phyloP scores from a whole-genome alignment of 441 rosid genomes.

The Aquilaria agallochum region DNA sequence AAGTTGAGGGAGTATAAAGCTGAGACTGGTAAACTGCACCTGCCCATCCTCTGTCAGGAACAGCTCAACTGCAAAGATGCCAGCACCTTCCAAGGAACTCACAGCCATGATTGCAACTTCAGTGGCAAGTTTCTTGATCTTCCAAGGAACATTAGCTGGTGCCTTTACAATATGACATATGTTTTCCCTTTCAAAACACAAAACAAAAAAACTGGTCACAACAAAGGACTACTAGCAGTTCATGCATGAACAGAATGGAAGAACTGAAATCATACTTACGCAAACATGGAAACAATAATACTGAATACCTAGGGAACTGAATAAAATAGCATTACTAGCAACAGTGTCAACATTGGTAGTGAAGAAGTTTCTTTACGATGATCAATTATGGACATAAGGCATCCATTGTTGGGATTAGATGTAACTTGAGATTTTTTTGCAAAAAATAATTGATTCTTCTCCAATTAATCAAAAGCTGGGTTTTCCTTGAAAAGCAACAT shows the following conservation, averaged over 20 bases:
- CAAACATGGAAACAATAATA: slow-evolving; percentile 3
- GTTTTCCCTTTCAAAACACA: slow-evolving; percentile 63
- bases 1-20: not conserved
- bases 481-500: too few species aligned
- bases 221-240: not conserved
- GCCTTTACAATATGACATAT: slow-evolving; percentile 96
- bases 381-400: too few species aligned
- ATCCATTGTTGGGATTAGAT: too few species aligned
- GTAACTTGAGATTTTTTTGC: too few species aligned
- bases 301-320: slow-evolving; percentile 5
- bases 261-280: not conserved
- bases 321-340: too few species aligned
- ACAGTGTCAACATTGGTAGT: too few species aligned
- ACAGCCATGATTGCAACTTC: slow-evolving; percentile 82
- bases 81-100: slow-evolving; percentile 92
- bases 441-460: too few species aligned
- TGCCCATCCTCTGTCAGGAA: slow-evolving; percentile 79
- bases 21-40: slow-evolving; percentile 35
- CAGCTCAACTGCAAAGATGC: slow-evolving; percentile 94
- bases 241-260: not conserved
- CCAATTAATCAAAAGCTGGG: too few species aligned
- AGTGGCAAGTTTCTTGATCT: slow-evolving; percentile 73
- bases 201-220: slow-evolving; percentile 18
- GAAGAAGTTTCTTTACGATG: too few species aligned
- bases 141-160: slow-evolving; percentile 85